phyloP scores from a whole-genome alignment of 2,329 filamentous ascomycete species.

The Tolypocladium tundrense region DNA sequence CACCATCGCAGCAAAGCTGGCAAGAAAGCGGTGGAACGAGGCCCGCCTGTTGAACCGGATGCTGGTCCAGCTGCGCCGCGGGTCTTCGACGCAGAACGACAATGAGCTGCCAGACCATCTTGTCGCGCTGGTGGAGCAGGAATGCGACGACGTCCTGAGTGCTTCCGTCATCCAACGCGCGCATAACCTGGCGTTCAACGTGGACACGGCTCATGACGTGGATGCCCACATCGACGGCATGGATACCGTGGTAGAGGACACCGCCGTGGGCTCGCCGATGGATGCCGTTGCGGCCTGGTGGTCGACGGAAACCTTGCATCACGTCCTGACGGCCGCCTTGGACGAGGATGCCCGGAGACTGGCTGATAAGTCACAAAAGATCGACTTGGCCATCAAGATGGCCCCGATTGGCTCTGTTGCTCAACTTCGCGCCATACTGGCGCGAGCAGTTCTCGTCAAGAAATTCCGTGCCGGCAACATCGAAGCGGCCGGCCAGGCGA shows the following conservation, averaged over 20 bases:
- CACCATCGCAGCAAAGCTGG: slow-evolving; percentile 60
- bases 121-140: slow-evolving; percentile 61
- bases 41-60: slow-evolving; percentile 56
- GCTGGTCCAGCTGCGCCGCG: slow-evolving; percentile 29
- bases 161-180: slow-evolving; percentile 72
- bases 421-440: slow-evolving; percentile 48
- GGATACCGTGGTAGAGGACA: slow-evolving; percentile 76
- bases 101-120: slow-evolving; percentile 65
- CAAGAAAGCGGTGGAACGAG: slow-evolving; percentile 69
- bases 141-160: slow-evolving; percentile 74
- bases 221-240: slow-evolving; percentile 58
- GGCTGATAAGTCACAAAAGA: slow-evolving; percentile 25
- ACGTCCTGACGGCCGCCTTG: slow-evolving; percentile 55
- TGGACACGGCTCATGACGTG: slow-evolving; percentile 58
- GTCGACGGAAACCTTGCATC: slow-evolving; percentile 64
- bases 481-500: slow-evolving; percentile 41
- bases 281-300: slow-evolving; percentile 90
- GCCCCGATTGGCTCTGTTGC: slow-evolving; percentile 73
- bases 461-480: slow-evolving; percentile 47
- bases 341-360: slow-evolving; percentile 31
- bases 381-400: slow-evolving; percentile 59
- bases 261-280: slow-evolving; percentile 73
- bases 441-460: slow-evolving; percentile 45
- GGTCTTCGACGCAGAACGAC: slow-evolving; percentile 36
- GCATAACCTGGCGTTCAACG: slow-evolving; percentile 84